Evolutionary conservation across 129 eudicot genomes (phyloP), one percentile per base, ranked within the genome.

Genomic region (Pittosporum tobira): DNA sequence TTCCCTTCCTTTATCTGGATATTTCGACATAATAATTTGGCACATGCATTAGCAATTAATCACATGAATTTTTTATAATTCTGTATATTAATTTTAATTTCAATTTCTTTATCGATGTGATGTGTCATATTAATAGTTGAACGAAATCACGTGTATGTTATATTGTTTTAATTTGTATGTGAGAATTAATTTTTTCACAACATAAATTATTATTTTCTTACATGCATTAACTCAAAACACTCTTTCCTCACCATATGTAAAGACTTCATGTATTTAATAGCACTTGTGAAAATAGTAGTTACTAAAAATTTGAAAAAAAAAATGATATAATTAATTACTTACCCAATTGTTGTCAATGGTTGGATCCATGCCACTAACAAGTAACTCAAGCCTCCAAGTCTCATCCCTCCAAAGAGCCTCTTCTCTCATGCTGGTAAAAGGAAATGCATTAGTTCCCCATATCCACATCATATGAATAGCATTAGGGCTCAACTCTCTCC

Each of bases 391-490:
- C 70, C 78, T 75, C 85, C 85, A 83, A 55, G 80, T 75, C 71
- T 78, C 82, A 3, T 69, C 80, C 59, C 72, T 79, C 90, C 90
- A 83, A 44, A 83, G 71, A 4, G 58, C 61, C 59, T 59, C 78
- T 64, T 83, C 90, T 62, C 75, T 72, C 4, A 50, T 49, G 38
- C 75, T 78, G 9, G 85, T 72, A 18, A 83, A 83, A 68, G 85
- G 82, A 77, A 78, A 75, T 11, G 90, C 90, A 46, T 47, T 46
- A 69, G 73, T 83, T 48, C 81, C 85, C 85, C 90, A 83, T 44
- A 83, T 79, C 85, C 77, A 72, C 85, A 83, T 78, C 90, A 83
- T 83, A 64, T 83, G 90, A 22, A 83, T 42, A 16, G 85, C 90
- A 55, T 83, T 83, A 3, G 82, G 80, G 69, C 85, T 75, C 65